These are phyloP conservation scores for Populus davidiana DNA, from an alignment of 345 rosid species.

Conservation along the genomic window DNA sequence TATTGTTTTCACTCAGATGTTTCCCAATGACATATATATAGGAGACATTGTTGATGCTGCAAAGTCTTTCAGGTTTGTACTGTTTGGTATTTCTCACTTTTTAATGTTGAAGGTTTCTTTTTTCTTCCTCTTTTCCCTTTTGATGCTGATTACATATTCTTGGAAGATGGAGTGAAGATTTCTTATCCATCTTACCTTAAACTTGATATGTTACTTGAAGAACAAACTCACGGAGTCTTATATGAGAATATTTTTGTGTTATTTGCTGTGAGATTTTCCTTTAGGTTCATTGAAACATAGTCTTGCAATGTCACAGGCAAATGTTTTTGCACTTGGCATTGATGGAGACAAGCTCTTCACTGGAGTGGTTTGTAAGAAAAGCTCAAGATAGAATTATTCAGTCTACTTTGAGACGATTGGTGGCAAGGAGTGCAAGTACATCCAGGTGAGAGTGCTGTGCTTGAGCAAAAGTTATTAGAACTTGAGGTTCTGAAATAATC, in stretches of 20 bases:
- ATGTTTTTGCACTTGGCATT: constrained; percentile 35
- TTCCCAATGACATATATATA: constrained; percentile 72
- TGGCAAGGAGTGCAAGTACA: constrained; percentile 50
- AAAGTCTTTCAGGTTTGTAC: constrained; percentile 68
- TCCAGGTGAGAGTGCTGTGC: constrained; percentile 46
- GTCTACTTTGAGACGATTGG: constrained; percentile 53
- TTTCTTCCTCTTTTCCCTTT: neutral
- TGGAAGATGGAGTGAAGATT: neutral
- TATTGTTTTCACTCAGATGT: constrained; percentile 49
- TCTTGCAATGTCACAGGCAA: constrained; percentile 45
- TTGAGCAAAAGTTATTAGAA: constrained; percentile 1
- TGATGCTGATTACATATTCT: neutral
- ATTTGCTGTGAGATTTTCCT: neutral
- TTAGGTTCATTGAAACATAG: constrained; percentile 3
- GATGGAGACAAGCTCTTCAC: constrained; percentile 46
- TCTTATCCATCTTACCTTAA: neutral
- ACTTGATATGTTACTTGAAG: neutral
- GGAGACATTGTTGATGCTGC: constrained; percentile 67
- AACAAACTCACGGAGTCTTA: neutral
- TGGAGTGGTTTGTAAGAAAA: constrained; percentile 65
- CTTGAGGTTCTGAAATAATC: neutral
- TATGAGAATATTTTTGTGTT: neutral
- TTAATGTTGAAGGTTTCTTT: neutral
- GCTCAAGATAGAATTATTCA: constrained; percentile 65
- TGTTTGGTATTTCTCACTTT: neutral